phyloP scores from a whole-genome alignment of 768 basidiomycete species.

The Cubamyces sp. region DNA sequence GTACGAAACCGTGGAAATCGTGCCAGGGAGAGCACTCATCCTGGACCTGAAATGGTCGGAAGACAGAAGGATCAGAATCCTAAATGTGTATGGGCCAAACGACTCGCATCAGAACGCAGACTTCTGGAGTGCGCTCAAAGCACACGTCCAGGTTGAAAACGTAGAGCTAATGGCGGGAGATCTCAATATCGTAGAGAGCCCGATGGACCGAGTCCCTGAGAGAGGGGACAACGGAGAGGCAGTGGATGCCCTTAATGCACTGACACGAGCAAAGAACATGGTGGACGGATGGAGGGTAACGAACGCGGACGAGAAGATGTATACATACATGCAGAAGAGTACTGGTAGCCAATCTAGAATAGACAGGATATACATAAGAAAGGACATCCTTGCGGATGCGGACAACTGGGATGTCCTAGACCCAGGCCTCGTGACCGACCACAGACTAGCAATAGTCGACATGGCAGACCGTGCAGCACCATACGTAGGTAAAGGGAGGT shows the following conservation, averaged over 20 bases:
- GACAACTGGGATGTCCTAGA: background rate
- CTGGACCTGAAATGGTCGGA: background rate
- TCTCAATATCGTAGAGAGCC: conserved; percentile 45
- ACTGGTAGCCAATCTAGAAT: background rate
- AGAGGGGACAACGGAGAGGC: background rate
- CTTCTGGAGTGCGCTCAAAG: background rate
- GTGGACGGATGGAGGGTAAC: background rate
- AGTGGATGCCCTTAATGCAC: background rate
- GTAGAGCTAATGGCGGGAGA: conserved; percentile 22
- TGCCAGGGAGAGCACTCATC: background rate
- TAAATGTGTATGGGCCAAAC: background rate
- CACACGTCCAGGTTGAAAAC: no score
- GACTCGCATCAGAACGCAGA: background rate
- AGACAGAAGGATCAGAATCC: background rate
- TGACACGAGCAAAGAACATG: background rate
- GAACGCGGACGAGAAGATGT: background rate
- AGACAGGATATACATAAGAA: background rate
- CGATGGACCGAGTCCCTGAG: background rate
- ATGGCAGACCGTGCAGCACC: background rate
- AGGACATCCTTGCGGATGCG: no score
- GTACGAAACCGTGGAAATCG: background rate
- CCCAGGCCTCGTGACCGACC: background rate
- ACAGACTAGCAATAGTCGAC: background rate
- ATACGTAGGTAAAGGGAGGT: conserved; percentile 15
- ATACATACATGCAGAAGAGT: background rate